A percentile compares a stretch with the other conserved stretches of the same genome.
Conservation (phyloP, 78 protist species). For the Anaeramoeba flamelloides region DNA sequence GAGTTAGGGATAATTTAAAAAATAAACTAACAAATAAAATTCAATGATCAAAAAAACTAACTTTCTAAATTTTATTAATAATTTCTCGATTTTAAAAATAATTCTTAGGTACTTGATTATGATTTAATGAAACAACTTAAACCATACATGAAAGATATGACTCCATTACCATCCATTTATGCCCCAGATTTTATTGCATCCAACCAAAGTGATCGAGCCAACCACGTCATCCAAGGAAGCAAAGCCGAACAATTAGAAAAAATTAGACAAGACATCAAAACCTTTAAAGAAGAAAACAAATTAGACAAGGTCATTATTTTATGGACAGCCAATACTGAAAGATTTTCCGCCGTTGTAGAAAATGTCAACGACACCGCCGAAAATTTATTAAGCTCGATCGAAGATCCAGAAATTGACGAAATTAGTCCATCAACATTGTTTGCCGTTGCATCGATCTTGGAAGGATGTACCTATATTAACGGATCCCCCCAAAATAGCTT, state of each 20-base stretch:
- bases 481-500: constrained; percentile 96
- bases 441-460: constrained; percentile 87
- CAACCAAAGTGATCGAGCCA: constrained; percentile 89
- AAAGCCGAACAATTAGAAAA: constrained; percentile 65
- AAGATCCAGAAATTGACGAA: constrained; percentile 32
- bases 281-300: constrained; percentile 65
- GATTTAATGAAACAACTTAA: not conserved
- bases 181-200: constrained; percentile 94
- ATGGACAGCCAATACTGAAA: constrained; percentile 98
- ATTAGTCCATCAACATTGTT: constrained; percentile 85
- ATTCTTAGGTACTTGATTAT: not conserved
- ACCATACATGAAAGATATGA: not conserved
- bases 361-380: constrained; percentile 84
- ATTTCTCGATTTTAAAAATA: too few relatives aligned
- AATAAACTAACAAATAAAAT: too few relatives aligned
- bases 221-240: constrained; percentile 72
- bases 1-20: too few relatives aligned
- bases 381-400: constrained; percentile 42
- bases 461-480: constrained; percentile 84
- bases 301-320: constrained; percentile 74
- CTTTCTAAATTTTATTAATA: too few relatives aligned
- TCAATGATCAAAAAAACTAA: too few relatives aligned
- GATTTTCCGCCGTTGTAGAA: constrained; percentile 56
- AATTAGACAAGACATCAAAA: constrained; percentile 76
- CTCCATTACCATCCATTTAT: constrained; percentile 35